phyloP scores from a whole-genome alignment of 257 asterid species.

The Petrea volubilis region DNA sequence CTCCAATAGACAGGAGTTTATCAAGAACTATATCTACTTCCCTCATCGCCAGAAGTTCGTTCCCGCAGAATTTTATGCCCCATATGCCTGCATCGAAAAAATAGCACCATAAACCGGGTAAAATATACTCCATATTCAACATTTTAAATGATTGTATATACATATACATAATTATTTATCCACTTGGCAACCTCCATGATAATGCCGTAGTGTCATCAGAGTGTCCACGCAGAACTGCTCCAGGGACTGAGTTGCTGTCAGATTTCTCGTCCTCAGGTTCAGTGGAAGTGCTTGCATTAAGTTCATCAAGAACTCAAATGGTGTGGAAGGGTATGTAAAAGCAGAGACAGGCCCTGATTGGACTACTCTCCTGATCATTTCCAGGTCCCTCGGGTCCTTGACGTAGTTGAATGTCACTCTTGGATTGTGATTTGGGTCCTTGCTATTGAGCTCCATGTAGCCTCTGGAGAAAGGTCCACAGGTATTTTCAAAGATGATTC shows the following conservation, averaged over 20 bases:
- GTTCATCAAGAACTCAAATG: constrained; percentile 37
- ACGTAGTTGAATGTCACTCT: constrained; percentile 77
- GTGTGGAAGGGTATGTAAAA: constrained; percentile 43
- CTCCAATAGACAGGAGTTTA: too few relatives aligned
- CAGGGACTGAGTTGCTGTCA: constrained; percentile 38
- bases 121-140: too few relatives aligned
- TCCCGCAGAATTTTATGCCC: constrained; percentile 57
- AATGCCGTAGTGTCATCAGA: constrained; percentile 82
- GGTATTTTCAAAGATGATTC: constrained; percentile 58
- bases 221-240: constrained; percentile 76
- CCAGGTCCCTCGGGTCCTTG: constrained; percentile 62
- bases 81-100: constrained; percentile 59
- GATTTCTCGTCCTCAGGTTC: constrained; percentile 49
- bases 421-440: constrained; percentile 64
- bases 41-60: too few relatives aligned
- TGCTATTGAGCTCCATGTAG: constrained; percentile 53
- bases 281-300: constrained; percentile 40
- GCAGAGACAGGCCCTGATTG: constrained; percentile 42
- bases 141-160: too few relatives aligned
- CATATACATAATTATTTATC: too few relatives aligned
- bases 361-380: constrained; percentile 43
- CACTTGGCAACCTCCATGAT: constrained; percentile 89
- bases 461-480: constrained; percentile 72
- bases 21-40: too few relatives aligned
- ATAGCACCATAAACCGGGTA: background rate